Percentiles rank a stretch among this genome's conserved stretches.
Evolutionary conservation across 1,139 yeast species (phyloP).

Genomic region (Pichia sp.): DNA sequence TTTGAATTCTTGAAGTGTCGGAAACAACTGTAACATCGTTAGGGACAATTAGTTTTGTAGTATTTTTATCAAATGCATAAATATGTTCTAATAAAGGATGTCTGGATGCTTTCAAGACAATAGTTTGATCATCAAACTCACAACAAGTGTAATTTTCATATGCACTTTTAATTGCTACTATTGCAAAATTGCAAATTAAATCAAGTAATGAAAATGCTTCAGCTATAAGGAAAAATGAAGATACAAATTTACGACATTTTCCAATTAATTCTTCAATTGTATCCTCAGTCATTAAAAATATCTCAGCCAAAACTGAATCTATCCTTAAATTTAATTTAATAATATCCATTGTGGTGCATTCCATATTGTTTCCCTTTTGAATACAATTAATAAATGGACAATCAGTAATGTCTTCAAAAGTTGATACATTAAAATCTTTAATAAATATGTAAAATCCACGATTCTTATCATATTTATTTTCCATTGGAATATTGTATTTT

Average conservation of each 20-base stretch:
- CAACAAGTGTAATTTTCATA: conserved; percentile 32
- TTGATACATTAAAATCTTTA: conserved; percentile 13
- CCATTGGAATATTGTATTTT: conserved; percentile 27
- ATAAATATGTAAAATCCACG: conserved; percentile 38
- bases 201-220: conserved; percentile 43
- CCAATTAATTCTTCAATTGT: conserved; percentile 32
- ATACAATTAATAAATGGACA: conserved; percentile 32
- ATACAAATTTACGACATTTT: conserved; percentile 29
- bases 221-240: conserved; percentile 38
- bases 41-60: conserved; percentile 28
- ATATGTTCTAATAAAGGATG: conserved; percentile 37
- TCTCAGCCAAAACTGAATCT: conserved; percentile 36
- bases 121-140: conserved; percentile 27
- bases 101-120: conserved; percentile 31
- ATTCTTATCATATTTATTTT: conserved; percentile 32
- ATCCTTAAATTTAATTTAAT: conserved; percentile 38
- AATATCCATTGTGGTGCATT: conserved; percentile 39
- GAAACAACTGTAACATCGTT: conserved; percentile 35
- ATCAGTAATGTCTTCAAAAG: conserved; percentile 1
- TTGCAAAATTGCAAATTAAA: conserved; percentile 36
- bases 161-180: conserved; percentile 18
- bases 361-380: conserved; percentile 32
- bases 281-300: conserved; percentile 37
- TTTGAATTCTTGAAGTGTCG: conserved; percentile 36
- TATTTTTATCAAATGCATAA: not conserved